Percentiles rank a stretch among this genome's conserved stretches.
phyloP scores from a whole-genome alignment of 345 rosid genomes.

The Firmiana major region DNA sequence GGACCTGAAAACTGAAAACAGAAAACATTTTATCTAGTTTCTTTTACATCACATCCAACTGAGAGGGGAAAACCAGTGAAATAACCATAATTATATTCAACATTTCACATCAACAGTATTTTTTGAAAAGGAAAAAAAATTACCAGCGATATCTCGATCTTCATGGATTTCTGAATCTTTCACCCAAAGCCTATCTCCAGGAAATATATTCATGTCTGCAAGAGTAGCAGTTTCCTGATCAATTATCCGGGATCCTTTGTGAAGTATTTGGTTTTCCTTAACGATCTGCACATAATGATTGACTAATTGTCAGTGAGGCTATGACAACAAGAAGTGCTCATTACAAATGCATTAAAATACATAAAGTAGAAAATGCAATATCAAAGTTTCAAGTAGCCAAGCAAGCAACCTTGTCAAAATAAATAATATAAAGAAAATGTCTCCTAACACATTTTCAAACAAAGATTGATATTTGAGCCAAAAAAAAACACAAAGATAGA shows the following conservation, averaged over 20 bases:
- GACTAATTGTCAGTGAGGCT: slow-evolving; percentile 3
- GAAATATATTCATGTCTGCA: slow-evolving; percentile 92
- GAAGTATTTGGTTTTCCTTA: slow-evolving; percentile 91
- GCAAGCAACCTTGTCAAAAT: background rate
- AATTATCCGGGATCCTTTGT: slow-evolving; percentile 69
- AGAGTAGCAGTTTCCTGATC: slow-evolving; percentile 90
- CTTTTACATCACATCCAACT: background rate
- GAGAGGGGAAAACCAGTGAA: background rate
- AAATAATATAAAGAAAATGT: slow-evolving; percentile 1
- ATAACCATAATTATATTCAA: background rate
- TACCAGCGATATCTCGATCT: slow-evolving; percentile 98
- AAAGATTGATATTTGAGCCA: background rate
- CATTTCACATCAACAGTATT: background rate
- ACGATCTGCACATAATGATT: slow-evolving; percentile 56
- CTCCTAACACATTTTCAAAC: background rate
- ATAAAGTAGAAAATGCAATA: slow-evolving; percentile 1
- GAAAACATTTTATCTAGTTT: background rate
- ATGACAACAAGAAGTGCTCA: background rate
- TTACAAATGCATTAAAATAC: background rate
- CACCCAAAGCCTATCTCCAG: slow-evolving; percentile 97
- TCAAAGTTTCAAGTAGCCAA: background rate
- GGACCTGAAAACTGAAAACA: background rate
- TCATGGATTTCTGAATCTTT: slow-evolving; percentile 92
- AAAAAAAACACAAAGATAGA: background rate
- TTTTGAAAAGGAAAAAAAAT: slow-evolving; percentile 1